Evolutionary conservation across 2,329 filamentous ascomycete species (phyloP), one percentile per base, ranked within the genome.

Genomic region (Colletotrichum scovillei): DNA sequence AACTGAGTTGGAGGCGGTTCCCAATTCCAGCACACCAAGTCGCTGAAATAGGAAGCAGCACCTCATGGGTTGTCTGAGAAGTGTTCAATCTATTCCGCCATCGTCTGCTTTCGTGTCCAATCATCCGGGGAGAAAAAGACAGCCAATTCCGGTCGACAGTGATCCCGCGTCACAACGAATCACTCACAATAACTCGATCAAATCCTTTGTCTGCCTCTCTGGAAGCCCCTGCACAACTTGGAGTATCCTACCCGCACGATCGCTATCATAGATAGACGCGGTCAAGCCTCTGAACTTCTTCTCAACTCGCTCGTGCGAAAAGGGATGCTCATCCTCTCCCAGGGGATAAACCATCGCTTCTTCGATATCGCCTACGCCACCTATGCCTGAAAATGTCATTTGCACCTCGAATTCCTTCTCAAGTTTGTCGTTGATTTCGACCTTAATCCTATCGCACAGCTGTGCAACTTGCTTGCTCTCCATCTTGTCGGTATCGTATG

Each of bases 211-310:
- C 16, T 22, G 19, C 0, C 56, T 16, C 14, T 35, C 14, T 14
- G 35, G 5, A 9, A 69, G 52, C 12, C 24, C 62, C 4, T 24
- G 28, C 5, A 58, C 64, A 5, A 52, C 69, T 3, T 53, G 26
- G 1, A 69, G 22, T 8, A 69, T 53, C 7, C 7, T 53, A 24
- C 26, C 28, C 9, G 58, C 22, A 16, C 22, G 58, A 4, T 24
- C 8, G 5, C 30, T 22, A 46, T 55, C 70, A 35, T 70, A 78
- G 8, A 76, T 73, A 11, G 75, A 63, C 16, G 55, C 58, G 19
- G 75, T 77, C 38, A 78, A 63, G 32, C 76, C 72, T n/a, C 76
- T 60, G 53, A 79, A 77, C 63, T 79, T 79, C 5, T 63, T 56
- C 14, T 76, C 74, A n/a, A 79, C 76, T 11, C 63, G 71, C 42